phyloP scores from a whole-genome alignment of 139 green algal species.

The Spirogloea muscicola region DNA sequence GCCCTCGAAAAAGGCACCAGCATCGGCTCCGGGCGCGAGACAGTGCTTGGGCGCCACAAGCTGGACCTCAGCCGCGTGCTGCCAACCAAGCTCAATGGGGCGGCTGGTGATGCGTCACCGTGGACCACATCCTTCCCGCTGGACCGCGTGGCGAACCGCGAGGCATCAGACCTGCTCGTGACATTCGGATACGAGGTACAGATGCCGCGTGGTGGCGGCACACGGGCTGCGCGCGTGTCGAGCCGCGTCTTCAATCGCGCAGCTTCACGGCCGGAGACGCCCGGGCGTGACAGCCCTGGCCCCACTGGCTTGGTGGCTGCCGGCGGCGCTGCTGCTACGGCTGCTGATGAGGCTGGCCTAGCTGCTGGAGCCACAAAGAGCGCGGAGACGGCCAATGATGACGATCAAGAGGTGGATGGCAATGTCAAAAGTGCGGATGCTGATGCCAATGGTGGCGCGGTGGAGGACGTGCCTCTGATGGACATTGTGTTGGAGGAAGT shows the following conservation, averaged over 20 bases:
- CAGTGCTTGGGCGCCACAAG: neutral
- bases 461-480: neutral
- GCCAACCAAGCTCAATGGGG: neutral
- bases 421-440: neutral
- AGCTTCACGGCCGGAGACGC: neutral
- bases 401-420: neutral
- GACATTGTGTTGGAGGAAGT: slow-evolving; percentile 1
- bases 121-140: slow-evolving; percentile 2
- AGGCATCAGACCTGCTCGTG: neutral
- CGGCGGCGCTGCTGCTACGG: neutral
- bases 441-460: neutral
- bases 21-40: neutral
- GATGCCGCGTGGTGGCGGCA: neutral
- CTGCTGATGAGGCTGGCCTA: neutral
- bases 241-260: neutral
- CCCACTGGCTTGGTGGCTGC: neutral
- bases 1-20: neutral
- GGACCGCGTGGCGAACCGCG: neutral
- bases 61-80: slow-evolving; percentile 5
- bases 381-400: neutral
- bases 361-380: neutral
- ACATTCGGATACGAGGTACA: neutral
- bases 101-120: neutral
- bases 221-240: neutral
- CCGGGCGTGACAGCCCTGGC: neutral